phyloP scores from a whole-genome alignment of 345 rosid genomes.

The Salix udensis region DNA sequence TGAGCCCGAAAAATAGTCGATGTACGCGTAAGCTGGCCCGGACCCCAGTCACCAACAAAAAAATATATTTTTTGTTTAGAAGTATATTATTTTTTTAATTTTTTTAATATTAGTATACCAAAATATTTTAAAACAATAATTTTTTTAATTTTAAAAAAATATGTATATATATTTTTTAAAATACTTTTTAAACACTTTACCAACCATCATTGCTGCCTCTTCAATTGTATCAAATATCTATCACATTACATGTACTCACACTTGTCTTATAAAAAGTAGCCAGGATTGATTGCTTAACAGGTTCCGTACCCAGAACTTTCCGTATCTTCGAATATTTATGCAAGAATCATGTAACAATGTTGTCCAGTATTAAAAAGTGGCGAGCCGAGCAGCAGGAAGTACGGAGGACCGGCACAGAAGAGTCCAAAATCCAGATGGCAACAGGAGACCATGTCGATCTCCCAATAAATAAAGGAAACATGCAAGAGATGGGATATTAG shows the following conservation, averaged over 20 bases:
- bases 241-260: neutral
- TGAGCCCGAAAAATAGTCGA: no score
- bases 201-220: no score
- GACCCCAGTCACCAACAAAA: no score
- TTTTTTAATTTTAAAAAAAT: no score
- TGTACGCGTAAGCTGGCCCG: no score
- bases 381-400: neutral
- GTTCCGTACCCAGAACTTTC: slow-evolving; percentile 19
- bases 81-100: no score
- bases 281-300: neutral
- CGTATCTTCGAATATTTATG: slow-evolving; percentile 4
- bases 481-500: neutral
- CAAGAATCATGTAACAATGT: neutral
- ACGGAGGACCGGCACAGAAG: neutral
- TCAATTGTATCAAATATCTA: neutral
- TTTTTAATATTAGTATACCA: no score
- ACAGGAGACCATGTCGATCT: neutral
- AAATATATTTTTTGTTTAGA: no score
- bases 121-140: no score
- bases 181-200: no score
- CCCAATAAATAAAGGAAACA: neutral
- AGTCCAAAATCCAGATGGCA: slow-evolving; percentile 5
- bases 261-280: neutral
- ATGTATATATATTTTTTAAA: no score
- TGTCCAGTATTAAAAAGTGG: neutral